Conservation (phyloP, 371 early-diverging fungal genomes). For the Mucor sp. region DNA sequence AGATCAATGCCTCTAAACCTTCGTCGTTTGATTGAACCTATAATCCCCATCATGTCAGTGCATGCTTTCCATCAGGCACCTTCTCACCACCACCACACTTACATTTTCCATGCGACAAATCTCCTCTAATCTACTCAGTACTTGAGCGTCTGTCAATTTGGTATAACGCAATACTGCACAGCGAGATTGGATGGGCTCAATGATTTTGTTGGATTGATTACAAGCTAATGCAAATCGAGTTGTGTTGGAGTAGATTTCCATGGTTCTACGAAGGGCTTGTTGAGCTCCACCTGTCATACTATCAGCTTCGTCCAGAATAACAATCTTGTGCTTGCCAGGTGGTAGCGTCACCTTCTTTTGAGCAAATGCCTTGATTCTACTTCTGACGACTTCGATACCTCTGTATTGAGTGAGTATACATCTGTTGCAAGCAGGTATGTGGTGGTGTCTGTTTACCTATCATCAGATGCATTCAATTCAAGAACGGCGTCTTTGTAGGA, state of each 20-base stretch:
- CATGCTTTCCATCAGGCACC: not conserved
- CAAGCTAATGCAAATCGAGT: slow-evolving; percentile 99
- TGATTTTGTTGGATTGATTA: slow-evolving; percentile 96
- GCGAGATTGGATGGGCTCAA: slow-evolving; percentile 99
- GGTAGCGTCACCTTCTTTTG: slow-evolving; percentile 95
- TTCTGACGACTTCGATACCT: slow-evolving; percentile 98
- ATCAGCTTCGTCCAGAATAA: slow-evolving; percentile 99
- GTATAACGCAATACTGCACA: slow-evolving; percentile 95
- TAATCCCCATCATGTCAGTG: not conserved
- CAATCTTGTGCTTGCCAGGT: slow-evolving; percentile 90
- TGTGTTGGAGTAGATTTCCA: slow-evolving; percentile 95
- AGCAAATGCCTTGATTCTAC: slow-evolving; percentile 97
- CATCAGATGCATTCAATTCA: slow-evolving; percentile 99
- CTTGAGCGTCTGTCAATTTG: slow-evolving; percentile 75
- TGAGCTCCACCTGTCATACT: slow-evolving; percentile 94
- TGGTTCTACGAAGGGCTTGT: slow-evolving; percentile 96
- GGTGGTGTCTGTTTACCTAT: slow-evolving; percentile 64
- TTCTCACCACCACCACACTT: not conserved
- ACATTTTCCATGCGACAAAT: slow-evolving; percentile 87
- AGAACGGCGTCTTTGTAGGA: slow-evolving; percentile 88
- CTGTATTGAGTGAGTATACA: slow-evolving; percentile 37
- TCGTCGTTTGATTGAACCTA: slow-evolving; percentile 82
- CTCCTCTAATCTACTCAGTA: slow-evolving; percentile 78
- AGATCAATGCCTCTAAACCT: slow-evolving; percentile 92
- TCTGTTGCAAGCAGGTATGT: not conserved